Evolutionary conservation across 495 filamentous ascomycete species (phyloP).

Genomic region (Entonaema liquescens): DNA sequence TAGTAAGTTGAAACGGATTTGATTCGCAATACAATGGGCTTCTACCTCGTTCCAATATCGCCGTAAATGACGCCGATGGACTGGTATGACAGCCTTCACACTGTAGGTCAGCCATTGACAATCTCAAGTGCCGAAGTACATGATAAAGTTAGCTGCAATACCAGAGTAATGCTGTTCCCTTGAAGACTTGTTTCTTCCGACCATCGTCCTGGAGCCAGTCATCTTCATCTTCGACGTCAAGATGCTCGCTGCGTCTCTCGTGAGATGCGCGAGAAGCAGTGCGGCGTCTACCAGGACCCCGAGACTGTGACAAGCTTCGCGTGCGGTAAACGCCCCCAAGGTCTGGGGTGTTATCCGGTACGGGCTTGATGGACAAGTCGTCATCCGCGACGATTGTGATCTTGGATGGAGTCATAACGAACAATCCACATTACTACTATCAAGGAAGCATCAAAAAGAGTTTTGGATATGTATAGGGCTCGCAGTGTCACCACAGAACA

Average conservation of each 20-base stretch:
- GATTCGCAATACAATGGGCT: no score
- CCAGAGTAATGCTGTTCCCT: conserved; percentile 55
- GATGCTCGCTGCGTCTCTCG: conserved; percentile 34
- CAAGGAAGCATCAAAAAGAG: conserved; percentile 4
- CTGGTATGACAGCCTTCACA: conserved; percentile 68
- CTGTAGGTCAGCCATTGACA: conserved; percentile 23
- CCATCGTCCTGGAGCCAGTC: conserved; percentile 49
- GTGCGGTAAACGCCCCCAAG: conserved; percentile 53
- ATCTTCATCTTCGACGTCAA: conserved; percentile 51
- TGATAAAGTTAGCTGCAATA: conserved; percentile 27
- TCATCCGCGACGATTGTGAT: conserved; percentile 42
- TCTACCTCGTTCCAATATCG: conserved; percentile 73
- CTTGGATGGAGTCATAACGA: conserved; percentile 23
- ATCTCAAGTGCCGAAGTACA: not conserved
- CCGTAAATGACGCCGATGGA: conserved; percentile 78
- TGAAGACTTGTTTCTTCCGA: conserved; percentile 56
- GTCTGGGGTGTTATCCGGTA: conserved; percentile 11
- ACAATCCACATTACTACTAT: conserved; percentile 15
- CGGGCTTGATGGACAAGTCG: conserved; percentile 28
- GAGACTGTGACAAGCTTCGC: conserved; percentile 43
- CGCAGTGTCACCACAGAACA: conserved; percentile 4
- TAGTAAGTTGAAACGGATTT: not conserved
- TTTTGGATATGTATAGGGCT: conserved; percentile 5
- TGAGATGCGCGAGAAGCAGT: conserved; percentile 40
- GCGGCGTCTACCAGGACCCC: conserved; percentile 38